A percentile compares a stretch with the other conserved stretches of the same genome.
Conservation (phyloP, 1,139 yeast genomes). For the Meyerozyma smithsonii region DNA sequence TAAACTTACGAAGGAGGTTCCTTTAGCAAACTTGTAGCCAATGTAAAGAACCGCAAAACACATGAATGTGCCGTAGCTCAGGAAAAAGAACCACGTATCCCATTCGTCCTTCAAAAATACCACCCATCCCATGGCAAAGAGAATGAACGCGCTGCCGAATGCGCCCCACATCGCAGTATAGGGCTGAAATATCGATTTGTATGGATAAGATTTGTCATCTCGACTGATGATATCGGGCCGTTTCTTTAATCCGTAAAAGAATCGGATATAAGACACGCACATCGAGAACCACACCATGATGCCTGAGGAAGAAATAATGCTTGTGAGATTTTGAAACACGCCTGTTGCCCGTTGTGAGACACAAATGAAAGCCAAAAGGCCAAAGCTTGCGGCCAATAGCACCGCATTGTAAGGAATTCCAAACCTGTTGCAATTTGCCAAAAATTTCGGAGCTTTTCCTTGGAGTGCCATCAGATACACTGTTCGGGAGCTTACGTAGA, state of each 20-base stretch:
- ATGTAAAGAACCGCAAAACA: slow-evolving; percentile 50
- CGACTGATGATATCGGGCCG: slow-evolving; percentile 64
- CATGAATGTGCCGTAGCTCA: slow-evolving; percentile 63
- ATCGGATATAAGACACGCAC: slow-evolving; percentile 68
- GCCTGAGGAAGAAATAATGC: slow-evolving; percentile 66
- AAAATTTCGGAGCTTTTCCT: slow-evolving; percentile 59
- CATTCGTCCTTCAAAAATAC: slow-evolving; percentile 59
- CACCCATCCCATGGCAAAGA: slow-evolving; percentile 65
- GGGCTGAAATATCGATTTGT: slow-evolving; percentile 74
- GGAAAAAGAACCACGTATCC: slow-evolving; percentile 59
- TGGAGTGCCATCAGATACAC: slow-evolving; percentile 70
- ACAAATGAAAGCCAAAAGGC: slow-evolving; percentile 56
- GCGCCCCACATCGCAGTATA: slow-evolving; percentile 67
- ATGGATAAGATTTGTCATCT: slow-evolving; percentile 67
- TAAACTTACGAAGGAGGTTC: slow-evolving; percentile 55
- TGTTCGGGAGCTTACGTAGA: slow-evolving; percentile 77
- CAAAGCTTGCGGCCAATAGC: slow-evolving; percentile 55
- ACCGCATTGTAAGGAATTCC: slow-evolving; percentile 79
- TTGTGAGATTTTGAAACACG: slow-evolving; percentile 63
- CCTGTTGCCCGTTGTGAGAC: slow-evolving; percentile 54
- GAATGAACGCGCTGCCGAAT: slow-evolving; percentile 48
- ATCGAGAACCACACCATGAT: slow-evolving; percentile 79
- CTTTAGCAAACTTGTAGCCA: slow-evolving; percentile 50
- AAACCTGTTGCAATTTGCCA: slow-evolving; percentile 52
- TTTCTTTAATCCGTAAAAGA: slow-evolving; percentile 60